Evolutionary conservation across 208 protist genomes (phyloP).

Genomic region (Leishmania lainsoni): DNA sequence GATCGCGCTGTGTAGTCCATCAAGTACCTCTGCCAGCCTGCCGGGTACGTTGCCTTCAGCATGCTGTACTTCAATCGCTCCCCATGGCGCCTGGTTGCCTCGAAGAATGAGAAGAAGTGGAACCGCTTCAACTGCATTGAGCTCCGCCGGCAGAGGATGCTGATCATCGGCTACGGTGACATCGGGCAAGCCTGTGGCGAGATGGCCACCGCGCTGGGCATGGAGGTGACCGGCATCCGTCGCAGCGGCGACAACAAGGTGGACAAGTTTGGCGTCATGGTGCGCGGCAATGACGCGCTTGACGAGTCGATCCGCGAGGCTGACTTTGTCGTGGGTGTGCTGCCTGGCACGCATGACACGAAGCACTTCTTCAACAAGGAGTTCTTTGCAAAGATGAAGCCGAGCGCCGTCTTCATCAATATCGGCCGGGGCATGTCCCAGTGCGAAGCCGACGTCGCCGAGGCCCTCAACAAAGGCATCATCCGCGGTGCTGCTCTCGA

Average conservation of each 20-base stretch:
- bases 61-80: conserved; percentile 89
- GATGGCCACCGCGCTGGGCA: conserved; percentile 51
- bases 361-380: conserved; percentile 80
- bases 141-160: conserved; percentile 58
- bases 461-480: conserved; percentile 56
- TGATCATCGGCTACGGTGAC: conserved; percentile 85
- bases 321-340: conserved; percentile 85
- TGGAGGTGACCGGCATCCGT: conserved; percentile 78
- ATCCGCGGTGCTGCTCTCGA: conserved; percentile 81
- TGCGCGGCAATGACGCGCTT: conserved; percentile 46
- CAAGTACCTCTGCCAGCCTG: neutral
- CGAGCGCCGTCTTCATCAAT: conserved; percentile 82
- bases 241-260: conserved; percentile 38
- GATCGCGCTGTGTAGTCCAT: too few relatives aligned
- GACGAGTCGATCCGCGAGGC: conserved; percentile 65
- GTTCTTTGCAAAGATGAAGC: conserved; percentile 82
- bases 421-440: conserved; percentile 81
- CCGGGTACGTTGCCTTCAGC: conserved; percentile 75
- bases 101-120: conserved; percentile 68
- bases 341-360: conserved; percentile 72
- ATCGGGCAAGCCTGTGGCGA: conserved; percentile 67
- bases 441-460: conserved; percentile 63
- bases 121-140: conserved; percentile 75
- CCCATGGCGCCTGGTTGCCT: conserved; percentile 59
- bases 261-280: conserved; percentile 65